Evolutionary conservation across 2,329 filamentous ascomycete genomes (phyloP), one percentile per base, ranked within the genome.

Genomic region (Aureobasidium sp.): DNA sequence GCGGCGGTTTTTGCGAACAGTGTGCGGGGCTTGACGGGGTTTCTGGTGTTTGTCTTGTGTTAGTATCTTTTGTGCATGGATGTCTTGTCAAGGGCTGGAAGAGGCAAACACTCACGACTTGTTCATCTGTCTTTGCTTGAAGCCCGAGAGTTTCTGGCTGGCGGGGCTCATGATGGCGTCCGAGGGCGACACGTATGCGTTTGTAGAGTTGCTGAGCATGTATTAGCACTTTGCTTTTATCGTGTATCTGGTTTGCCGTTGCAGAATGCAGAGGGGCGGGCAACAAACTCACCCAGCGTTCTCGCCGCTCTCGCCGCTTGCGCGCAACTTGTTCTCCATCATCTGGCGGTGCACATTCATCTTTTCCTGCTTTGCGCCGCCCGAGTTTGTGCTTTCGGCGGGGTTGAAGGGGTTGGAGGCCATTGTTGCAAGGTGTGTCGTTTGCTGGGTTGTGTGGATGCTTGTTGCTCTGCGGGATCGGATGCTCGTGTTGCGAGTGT

Each of bases 101-200:
- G n/a, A n/a, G n/a, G n/a, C n/a, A n/a, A n/a, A n/a, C 4, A 64
- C 68, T 62, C 64, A 71, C 67, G 67, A 64, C 87, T 91, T 93
- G 76, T 81, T 82, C 64, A 85, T 85, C 69, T 90, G 86, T 78
- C 90, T 91, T 76, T 84, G 89, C 75, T 89, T 88, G 74, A 92
- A 84, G 42, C 87, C 86, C 64, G 81, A 87, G 68, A 94, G 82
- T 81, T 94, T 94, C 73, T 88, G 86, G 19, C 86, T 88, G 74
- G 89, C 91, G 37, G 90, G 90, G 68, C 87, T 91, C 85, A 91
- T 89, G 78, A 95, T 92, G 75, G 84, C 85, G 74, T 95, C 90
- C n/a, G 88, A 92, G 2, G 90, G 90, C 19, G 88, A 92, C 72
- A 92, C 79, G 75, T 92, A 93, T 66, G 81, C 77, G 67, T 79